Base-by-base conservation (phyloP, 768 basidiomycete genomes). In the Hypholoma sublateritium region DNA sequence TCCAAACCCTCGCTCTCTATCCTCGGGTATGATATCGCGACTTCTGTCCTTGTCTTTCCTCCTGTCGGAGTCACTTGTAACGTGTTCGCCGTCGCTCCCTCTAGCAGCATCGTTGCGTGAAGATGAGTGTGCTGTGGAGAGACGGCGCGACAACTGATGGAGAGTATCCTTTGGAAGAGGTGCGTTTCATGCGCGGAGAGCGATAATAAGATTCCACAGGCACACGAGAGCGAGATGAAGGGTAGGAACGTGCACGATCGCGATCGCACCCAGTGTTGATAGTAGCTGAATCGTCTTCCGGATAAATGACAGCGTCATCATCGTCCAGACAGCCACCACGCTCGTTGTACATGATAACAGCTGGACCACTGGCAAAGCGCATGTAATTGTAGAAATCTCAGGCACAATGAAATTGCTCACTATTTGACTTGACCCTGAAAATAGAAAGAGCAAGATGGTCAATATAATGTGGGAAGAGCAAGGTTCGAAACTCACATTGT, bases 321-420 rank as follows among this genome's bases (percentile, higher is more conserved):
- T 91, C 89, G 35, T 89, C 88, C 4, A 80, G 77, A 53, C 88
- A 82, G 59, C 85, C 83, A 0, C 89, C 89, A 51, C 88, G 80
- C 71, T 92, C 89, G 66, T 89, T 91, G 72, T 89, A 91, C 9
- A 92, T 82, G 54, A 92, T 92, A 6, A 86, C 83, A 0, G 89
- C 89, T 3, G 89, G 89, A 16, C 89, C 89, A 58, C 89, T 91
- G 35, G n/a, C 47, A 42, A 37, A 50, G 32, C 41, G 14, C n/a
- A n/a, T n/a, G n/a, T n/a, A n/a, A 45, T 56, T 35, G 34, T 41
- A 32, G 17, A 47, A 35, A 32, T 19, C 19, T 35, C 21, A 21
- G 35, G 1, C 21, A 39, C 42, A 28, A 14, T 9, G 50, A 32
- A 17, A 5, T 25, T 28, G 72, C 87, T 72, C 70, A 91, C 89